Percentiles rank a stretch among this genome's conserved stretches.
Conservation (phyloP, 768 basidiomycete genomes). For the Leccinum longicurvipes region DNA sequence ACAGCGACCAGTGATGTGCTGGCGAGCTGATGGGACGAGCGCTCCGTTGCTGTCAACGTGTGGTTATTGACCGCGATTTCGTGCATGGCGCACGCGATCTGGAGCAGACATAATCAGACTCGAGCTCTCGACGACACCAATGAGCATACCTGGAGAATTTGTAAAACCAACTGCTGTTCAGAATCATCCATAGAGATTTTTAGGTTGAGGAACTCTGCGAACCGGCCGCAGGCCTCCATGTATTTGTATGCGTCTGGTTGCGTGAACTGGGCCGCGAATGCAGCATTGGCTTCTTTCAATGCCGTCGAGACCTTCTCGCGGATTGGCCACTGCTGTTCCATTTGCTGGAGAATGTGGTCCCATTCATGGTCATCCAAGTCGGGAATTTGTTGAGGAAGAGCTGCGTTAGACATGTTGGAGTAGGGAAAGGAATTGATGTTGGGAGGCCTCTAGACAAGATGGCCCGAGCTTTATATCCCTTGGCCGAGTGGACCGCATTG, state of each 20-base stretch:
- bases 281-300: slow-evolving; percentile 11
- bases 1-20: slow-evolving; percentile 5
- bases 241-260: slow-evolving; percentile 11
- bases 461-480: slow-evolving; percentile 8
- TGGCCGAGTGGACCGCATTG: slow-evolving; percentile 1
- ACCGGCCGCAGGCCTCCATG: slow-evolving; percentile 6
- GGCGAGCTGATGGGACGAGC: slow-evolving; percentile 9
- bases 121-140: background rate
- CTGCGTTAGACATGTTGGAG: slow-evolving; percentile 11
- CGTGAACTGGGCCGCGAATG: slow-evolving; percentile 14
- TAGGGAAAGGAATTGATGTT: background rate
- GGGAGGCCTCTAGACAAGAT: background rate
- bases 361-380: background rate
- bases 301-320: background rate
- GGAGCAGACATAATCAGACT: background rate
- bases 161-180: slow-evolving; percentile 17
- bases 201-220: slow-evolving; percentile 9
- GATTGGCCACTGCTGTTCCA: background rate
- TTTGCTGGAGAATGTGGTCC: background rate
- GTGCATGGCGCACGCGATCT: slow-evolving; percentile 25
- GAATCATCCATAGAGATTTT: background rate
- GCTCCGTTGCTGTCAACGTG: slow-evolving; percentile 2
- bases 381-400: background rate
- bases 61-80: slow-evolving; percentile 20
- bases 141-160: slow-evolving; percentile 18